Conservation (phyloP, 2,329 filamentous ascomycete genomes). For the Xylariomycetidae sp. region DNA sequence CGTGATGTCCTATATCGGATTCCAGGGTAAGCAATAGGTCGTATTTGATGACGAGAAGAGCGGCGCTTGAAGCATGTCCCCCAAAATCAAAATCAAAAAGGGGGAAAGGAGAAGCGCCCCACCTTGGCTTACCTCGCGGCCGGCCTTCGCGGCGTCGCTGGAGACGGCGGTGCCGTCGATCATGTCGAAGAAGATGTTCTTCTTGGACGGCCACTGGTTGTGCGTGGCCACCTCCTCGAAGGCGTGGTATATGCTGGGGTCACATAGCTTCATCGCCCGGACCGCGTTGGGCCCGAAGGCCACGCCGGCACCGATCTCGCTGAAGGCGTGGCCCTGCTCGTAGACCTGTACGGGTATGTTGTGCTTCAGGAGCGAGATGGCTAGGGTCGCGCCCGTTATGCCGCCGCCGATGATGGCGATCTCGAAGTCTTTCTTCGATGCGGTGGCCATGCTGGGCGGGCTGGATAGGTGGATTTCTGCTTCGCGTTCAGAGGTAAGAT, state of each 20-base stretch:
- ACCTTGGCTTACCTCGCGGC: too few relatives aligned
- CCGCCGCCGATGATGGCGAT: slow-evolving; percentile 32
- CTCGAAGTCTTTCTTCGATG: slow-evolving; percentile 14
- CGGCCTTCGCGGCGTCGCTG: background rate
- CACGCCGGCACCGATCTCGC: slow-evolving; percentile 27
- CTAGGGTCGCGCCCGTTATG: slow-evolving; percentile 29
- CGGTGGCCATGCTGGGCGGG: background rate
- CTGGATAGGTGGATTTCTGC: too few relatives aligned
- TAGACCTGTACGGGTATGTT: slow-evolving; percentile 21
- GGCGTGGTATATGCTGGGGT: slow-evolving; percentile 14
- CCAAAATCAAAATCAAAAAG: too few relatives aligned
- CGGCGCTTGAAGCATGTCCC: too few relatives aligned
- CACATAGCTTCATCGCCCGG: slow-evolving; percentile 20
- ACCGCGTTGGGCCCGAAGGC: slow-evolving; percentile 24
- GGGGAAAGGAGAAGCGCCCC: too few relatives aligned
- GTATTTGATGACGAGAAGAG: too few relatives aligned
- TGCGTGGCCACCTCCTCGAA: slow-evolving; percentile 19
- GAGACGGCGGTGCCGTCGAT: slow-evolving; percentile 2
- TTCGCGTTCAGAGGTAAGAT: too few relatives aligned
- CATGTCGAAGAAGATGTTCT: slow-evolving; percentile 10
- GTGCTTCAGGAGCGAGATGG: slow-evolving; percentile 21
- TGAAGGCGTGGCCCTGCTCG: slow-evolving; percentile 21
- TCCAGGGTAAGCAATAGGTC: too few relatives aligned
- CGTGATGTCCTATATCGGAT: too few relatives aligned
- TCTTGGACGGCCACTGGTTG: slow-evolving; percentile 15